Percentiles rank a stretch among this genome's conserved stretches.
Conservation (phyloP, 768 basidiomycete species). For the Boletus rubescentipes region DNA sequence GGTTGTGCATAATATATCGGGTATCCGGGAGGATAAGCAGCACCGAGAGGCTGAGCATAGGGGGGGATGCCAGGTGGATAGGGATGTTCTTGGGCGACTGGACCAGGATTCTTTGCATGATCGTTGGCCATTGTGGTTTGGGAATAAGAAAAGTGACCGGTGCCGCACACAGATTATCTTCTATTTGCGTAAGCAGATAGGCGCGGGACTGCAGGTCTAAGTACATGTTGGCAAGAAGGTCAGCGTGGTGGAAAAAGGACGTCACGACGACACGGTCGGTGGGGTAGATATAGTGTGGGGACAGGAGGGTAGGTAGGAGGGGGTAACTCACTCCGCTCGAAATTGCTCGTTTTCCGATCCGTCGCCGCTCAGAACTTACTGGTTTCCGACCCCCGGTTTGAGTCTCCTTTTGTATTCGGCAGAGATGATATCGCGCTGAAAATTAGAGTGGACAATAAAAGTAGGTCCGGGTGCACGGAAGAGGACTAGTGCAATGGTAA, state of each 20-base stretch:
- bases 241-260: slow-evolving; percentile 4
- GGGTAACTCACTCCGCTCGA: slow-evolving; percentile 37
- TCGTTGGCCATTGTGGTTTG: slow-evolving; percentile 30
- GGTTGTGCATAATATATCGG: slow-evolving; percentile 34
- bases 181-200: slow-evolving; percentile 34
- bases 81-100: slow-evolving; percentile 36
- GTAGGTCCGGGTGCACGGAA: slow-evolving; percentile 6
- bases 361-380: slow-evolving; percentile 37
- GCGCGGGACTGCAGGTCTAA: slow-evolving; percentile 20
- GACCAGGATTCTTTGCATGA: slow-evolving; percentile 34
- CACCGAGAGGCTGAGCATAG: slow-evolving; percentile 27
- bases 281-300: neutral
- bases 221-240: slow-evolving; percentile 21
- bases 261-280: slow-evolving; percentile 3
- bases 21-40: slow-evolving; percentile 33
- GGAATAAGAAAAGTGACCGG: slow-evolving; percentile 30
- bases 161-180: slow-evolving; percentile 19
- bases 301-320: slow-evolving; percentile 1
- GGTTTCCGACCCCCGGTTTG: slow-evolving; percentile 16
- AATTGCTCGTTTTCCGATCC: slow-evolving; percentile 38
- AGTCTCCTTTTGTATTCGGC: slow-evolving; percentile 11
- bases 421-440: slow-evolving; percentile 9
- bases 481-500: slow-evolving; percentile 24
- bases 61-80: slow-evolving; percentile 30
- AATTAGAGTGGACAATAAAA: slow-evolving; percentile 8